These are phyloP conservation scores for Phytophthora litchii DNA, from an alignment of 352 stramenopile species.

Conservation along the genomic window DNA sequence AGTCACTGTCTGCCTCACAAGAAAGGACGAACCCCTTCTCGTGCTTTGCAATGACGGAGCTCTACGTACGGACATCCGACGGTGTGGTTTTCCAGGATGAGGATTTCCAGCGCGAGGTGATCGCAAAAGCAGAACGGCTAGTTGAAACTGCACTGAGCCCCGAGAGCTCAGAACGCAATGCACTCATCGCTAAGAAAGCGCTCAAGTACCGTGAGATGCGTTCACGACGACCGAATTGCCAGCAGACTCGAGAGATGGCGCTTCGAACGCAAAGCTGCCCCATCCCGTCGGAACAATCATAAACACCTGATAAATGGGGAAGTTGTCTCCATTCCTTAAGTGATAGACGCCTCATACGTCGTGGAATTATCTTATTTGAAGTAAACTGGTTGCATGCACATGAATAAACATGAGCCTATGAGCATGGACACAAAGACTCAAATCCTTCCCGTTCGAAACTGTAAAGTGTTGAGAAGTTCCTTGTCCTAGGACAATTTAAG, in stretches of 20 bases:
- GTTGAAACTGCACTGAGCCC: slow-evolving; percentile 32
- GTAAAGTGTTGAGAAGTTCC: slow-evolving; percentile 3
- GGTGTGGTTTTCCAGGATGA: slow-evolving; percentile 40
- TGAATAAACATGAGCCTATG: neutral
- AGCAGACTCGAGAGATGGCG: neutral
- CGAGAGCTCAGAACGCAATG: slow-evolving; percentile 37
- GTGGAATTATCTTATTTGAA: slow-evolving; percentile 14
- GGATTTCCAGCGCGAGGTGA: slow-evolving; percentile 32
- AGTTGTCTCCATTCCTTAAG: slow-evolving; percentile 1
- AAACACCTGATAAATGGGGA: neutral
- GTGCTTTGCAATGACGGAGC: slow-evolving; percentile 23
- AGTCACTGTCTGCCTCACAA: neutral
- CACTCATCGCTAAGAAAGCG: slow-evolving; percentile 40
- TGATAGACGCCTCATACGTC: slow-evolving; percentile 11
- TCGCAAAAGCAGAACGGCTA: slow-evolving; percentile 34
- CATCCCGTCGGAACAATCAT: neutral
- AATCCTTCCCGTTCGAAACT: slow-evolving; percentile 11
- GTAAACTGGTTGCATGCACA: slow-evolving; percentile 7
- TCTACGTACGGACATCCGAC: slow-evolving; percentile 33
- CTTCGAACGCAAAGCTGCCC: slow-evolving; percentile 31
- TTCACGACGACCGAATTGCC: slow-evolving; percentile 19
- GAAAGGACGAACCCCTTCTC: neutral
- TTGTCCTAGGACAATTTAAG: neutral
- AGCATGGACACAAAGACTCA: neutral
- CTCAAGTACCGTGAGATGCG: slow-evolving; percentile 40